Base-by-base conservation (phyloP, 78 protist genomes). In the slime mould (Dictyostelium discoideum) region DNA sequence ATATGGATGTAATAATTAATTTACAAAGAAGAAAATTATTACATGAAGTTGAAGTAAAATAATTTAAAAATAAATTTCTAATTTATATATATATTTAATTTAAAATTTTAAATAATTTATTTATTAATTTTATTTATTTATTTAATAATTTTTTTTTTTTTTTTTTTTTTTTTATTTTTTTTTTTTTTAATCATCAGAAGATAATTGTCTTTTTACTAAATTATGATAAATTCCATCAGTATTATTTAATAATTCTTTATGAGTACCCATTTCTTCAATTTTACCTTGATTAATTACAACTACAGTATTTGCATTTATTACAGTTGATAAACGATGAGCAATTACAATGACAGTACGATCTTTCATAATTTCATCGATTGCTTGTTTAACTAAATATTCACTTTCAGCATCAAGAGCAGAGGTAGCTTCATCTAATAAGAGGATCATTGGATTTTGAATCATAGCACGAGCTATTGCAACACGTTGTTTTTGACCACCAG, bases 371-470 rank as follows among this genome's bases (percentile, higher is more conserved):
- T 87, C 42, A 77, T 94, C 96, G 39, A 97, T 69, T 0, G 99
- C 99, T 60, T 93, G 96, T 72, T 96, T 94, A 40, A 98, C 99
- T 20, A 96, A 77, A 37, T 73, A 22, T 90, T 98, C 99, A 44
- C 88, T 67, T 65, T 97, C 98, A 0, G 98, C 87, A 85, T 98
- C 99, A 20, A 98, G 96, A 3, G 98, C 98, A 7, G 74, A 32
- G 40, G 99, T 99, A 18, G 99, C 99, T 86, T 98, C 99, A 89
- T 98, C 99, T 2, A 98, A 94, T n/a, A 99, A 54, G 13, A 99
- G 63, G 3, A 98, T 42, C 40, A 92, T 79, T 83, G 99, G 98
- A 74, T 98, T 32, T 26, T 69, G n/a, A 4, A 98, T 40, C 2
- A 98, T 40, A 3, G 98, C 99, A 16, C 98, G 57, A 6, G 98